Evolutionary conservation across 352 stramenopile genomes (phyloP), one percentile per base, ranked within the genome.

Genomic region (Pythium grandisporangium): DNA sequence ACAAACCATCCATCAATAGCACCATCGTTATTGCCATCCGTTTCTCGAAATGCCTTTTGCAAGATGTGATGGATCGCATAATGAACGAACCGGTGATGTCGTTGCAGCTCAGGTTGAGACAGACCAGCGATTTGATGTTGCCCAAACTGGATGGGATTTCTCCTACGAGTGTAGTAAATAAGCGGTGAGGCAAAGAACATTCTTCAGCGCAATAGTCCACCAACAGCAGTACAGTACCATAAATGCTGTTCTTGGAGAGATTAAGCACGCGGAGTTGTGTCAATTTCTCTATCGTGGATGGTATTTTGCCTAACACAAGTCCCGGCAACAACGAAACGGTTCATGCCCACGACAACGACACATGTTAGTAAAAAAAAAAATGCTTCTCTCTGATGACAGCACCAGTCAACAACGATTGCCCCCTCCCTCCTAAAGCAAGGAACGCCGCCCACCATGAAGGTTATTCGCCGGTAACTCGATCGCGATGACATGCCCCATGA

Each of bases 21-120:
- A n/a, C n/a, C n/a, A n/a, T n/a, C n/a, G n/a, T n/a, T n/a, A n/a
- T n/a, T n/a, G n/a, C n/a, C 27, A 32, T 14, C 27, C 10, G 27
- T 32, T 32, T 14, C 16, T 7, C 16, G 29, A 22, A 6, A 37
- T 47, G 11, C 11, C 78, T 67, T 68, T 42, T 60, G 61, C 10
- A 91, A 52, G n/a, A n/a, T n/a, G n/a, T n/a, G n/a, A n/a, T n/a
- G n/a, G n/a, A n/a, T n/a, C n/a, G n/a, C n/a, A n/a, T n/a, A n/a
- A n/a, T n/a, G n/a, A n/a, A n/a, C n/a, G n/a, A n/a, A n/a, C n/a
- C n/a, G n/a, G n/a, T n/a, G n/a, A n/a, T n/a, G 45, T 89, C 66
- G 33, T 93, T 93, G 63, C 70, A 88, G 59, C 80, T 93, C 40
- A 93, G 51, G 48, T 93, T 73, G 25, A 93, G 11, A 6, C 58